These are phyloP conservation scores for Cylindrodendrum hubeiense DNA, from an alignment of 2,329 filamentous ascomycete genomes.

Conservation along the genomic window DNA sequence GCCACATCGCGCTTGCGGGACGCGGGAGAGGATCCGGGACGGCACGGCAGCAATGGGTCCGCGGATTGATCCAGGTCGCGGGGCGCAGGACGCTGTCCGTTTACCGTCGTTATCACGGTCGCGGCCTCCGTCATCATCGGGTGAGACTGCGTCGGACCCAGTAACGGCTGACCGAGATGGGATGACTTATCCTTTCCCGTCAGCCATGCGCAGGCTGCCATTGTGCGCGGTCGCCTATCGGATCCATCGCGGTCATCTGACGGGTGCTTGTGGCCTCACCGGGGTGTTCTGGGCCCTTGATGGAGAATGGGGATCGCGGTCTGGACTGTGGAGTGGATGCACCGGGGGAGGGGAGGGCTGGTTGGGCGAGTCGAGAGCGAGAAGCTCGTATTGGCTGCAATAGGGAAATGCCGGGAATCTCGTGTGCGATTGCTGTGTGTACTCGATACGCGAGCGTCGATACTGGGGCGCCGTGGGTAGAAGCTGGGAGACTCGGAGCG, in stretches of 20 bases:
- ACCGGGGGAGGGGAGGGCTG: not conserved
- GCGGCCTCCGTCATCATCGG: not conserved
- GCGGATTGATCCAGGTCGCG: not conserved
- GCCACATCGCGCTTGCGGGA: not conserved
- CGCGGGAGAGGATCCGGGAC: conserved; percentile 11
- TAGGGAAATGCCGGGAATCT: conserved; percentile 3
- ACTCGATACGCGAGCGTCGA: conserved; percentile 7
- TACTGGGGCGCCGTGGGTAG: too few relatives aligned
- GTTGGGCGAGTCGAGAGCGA: not conserved
- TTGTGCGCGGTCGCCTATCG: not conserved
- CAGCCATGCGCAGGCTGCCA: too few relatives aligned
- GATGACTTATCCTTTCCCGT: too few relatives aligned
- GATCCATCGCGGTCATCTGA: not conserved
- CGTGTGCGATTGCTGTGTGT: not conserved
- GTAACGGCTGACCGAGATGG: too few relatives aligned
- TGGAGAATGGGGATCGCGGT: not conserved
- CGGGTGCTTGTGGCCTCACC: not conserved
- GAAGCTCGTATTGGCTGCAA: conserved; percentile 10
- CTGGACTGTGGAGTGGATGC: not conserved
- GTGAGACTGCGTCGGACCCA: not conserved
- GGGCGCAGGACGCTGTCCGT: not conserved
- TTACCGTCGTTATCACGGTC: too few relatives aligned
- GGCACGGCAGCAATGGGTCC: conserved; percentile 4
- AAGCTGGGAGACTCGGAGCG: too few relatives aligned
- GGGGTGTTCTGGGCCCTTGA: conserved; percentile 2